Base-by-base conservation (phyloP, 1,284 basidiomycete species). In the Ustilago esculenta region DNA sequence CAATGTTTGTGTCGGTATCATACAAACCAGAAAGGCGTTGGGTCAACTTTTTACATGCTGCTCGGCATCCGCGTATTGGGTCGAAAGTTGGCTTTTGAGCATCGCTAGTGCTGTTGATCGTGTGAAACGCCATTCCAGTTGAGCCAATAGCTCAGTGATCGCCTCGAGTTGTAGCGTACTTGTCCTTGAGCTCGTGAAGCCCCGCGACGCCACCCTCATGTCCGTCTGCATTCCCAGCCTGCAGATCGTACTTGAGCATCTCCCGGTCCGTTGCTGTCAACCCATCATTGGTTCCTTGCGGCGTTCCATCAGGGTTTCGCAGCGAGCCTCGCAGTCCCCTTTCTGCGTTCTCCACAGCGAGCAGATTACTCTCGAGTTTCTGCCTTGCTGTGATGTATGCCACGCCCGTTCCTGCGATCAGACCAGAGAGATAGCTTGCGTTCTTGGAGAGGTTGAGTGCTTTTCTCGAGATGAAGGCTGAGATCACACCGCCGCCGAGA, bases 131-230 rank as follows among this genome's bases (percentile, higher is more conserved):
- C n/a, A n/a, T n/a, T n/a, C n/a, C n/a, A n/a, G n/a, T n/a, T n/a
- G n/a, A n/a, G n/a, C n/a, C n/a, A n/a, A n/a, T n/a, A n/a, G n/a
- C 15, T 60, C 41, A 72, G 23, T 72, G 68, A 37, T 72, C 68
- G n/a, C 68, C 68, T 2, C 68, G 27, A 1, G 63, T 63, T 17
- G 47, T 48, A 5, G 68, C 60, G 35, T 53, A 57, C 50, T 50
- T 66, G 32, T 72, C 69, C 33, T 35, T 53, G 24, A 67, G 47
- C 18, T 55, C 55, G 34, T 67, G 64, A 40, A 72, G 18, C 15
- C 69, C 69, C 2, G 47, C 63, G 0, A 72, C 69, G 4, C 69
- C 69, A 0, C 41, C 69, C 32, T 72, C 58, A 40, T 64, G 52
- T 9, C 15, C 20, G 12, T 23, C 32, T 2, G 36, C 32, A 5